Evolutionary conservation across 805 yeast genomes (phyloP).

Genomic region (Debaryomyces prosopidis): DNA sequence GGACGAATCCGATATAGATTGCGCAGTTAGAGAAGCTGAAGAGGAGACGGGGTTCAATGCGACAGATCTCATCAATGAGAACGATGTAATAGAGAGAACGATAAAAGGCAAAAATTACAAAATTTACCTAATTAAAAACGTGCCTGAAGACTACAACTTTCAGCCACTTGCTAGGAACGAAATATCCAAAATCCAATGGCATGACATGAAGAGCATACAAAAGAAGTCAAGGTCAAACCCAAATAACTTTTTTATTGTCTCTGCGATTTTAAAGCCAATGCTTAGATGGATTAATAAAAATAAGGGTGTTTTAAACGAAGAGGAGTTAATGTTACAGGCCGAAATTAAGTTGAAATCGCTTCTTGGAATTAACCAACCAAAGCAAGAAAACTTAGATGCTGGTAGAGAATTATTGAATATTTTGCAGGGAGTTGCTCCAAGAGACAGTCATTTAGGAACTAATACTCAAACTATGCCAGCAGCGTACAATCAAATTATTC

Average conservation of each 20-base stretch:
- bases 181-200: conserved; percentile 82
- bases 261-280: conserved; percentile 52
- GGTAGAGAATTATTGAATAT: conserved; percentile 75
- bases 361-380: conserved; percentile 52
- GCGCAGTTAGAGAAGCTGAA: conserved; percentile 87
- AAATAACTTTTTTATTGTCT: conserved; percentile 45
- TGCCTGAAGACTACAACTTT: conserved; percentile 76
- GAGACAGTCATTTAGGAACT: conserved; percentile 1
- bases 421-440: conserved; percentile 41
- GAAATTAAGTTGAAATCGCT: conserved; percentile 64
- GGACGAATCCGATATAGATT: conserved; percentile 82
- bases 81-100: conserved; percentile 78
- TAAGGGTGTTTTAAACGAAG: conserved; percentile 52
- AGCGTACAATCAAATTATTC: conserved; percentile 10
- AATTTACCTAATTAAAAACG: conserved; percentile 72
- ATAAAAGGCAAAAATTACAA: conserved; percentile 82
- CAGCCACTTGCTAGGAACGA: conserved; percentile 86
- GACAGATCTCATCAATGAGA: conserved; percentile 61
- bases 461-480: conserved; percentile 4
- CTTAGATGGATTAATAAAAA: conserved; percentile 55
- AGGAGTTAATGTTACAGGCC: conserved; percentile 60
- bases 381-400: conserved; percentile 51
- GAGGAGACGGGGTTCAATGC: conserved; percentile 96
- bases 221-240: conserved; percentile 43
- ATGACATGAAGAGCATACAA: conserved; percentile 47